A percentile compares a stretch with the other conserved stretches of the same genome.
phyloP scores from a whole-genome alignment of 768 basidiomycete genomes.

The Rhodocollybia butyracea region DNA sequence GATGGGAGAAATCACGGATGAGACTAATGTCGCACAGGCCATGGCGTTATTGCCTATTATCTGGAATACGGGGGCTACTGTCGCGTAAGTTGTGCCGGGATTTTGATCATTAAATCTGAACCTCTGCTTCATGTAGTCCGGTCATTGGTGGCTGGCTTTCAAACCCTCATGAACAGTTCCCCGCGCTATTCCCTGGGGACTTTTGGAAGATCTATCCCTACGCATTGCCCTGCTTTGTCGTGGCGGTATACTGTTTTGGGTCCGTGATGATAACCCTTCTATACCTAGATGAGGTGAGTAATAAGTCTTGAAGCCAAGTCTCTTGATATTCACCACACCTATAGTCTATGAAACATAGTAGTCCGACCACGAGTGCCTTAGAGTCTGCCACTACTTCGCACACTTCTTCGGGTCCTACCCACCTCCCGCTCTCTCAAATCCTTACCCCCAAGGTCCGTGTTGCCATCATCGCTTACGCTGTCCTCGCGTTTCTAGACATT shows the following conservation, averaged over 20 bases:
- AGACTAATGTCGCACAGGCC: constrained; percentile 42
- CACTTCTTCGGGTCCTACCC: background rate
- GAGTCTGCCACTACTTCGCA: background rate
- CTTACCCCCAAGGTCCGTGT: constrained; percentile 7
- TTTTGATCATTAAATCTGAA: constrained; percentile 25
- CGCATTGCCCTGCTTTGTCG: constrained; percentile 41
- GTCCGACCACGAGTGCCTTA: background rate
- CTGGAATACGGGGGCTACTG: constrained; percentile 9
- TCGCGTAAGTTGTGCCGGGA: constrained; percentile 27
- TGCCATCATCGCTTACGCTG: background rate
- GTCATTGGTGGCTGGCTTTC: constrained; percentile 49
- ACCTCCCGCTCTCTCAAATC: constrained; percentile 2
- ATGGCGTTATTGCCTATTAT: constrained; percentile 9
- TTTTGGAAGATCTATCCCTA: constrained; percentile 53
- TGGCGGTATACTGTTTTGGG: background rate
- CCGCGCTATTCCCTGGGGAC: constrained; percentile 37
- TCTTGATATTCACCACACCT: background rate
- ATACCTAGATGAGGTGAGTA: constrained; percentile 4
- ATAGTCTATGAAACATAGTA: background rate
- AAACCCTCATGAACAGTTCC: constrained; percentile 46
- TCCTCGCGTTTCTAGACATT: constrained; percentile 18
- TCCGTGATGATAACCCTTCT: background rate
- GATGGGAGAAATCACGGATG: constrained; percentile 49
- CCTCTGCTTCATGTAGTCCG: constrained; percentile 24
- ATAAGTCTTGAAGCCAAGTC: background rate